These are phyloP conservation scores for Cladosporium phlei DNA, from an alignment of 2,329 filamentous ascomycete species.

Conservation along the genomic window DNA sequence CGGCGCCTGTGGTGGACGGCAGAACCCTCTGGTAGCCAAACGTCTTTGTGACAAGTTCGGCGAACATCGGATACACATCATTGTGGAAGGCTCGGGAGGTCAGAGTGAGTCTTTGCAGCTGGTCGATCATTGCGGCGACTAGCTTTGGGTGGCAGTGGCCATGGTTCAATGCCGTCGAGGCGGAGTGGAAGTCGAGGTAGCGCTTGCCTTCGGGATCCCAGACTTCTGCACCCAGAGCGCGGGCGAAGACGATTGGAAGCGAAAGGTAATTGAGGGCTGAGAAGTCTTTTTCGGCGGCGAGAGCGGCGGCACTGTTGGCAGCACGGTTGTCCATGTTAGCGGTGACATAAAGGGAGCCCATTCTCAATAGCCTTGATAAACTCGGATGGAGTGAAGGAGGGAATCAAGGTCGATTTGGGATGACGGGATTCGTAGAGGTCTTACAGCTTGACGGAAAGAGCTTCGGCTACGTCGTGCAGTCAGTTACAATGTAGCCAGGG, in stretches of 20 bases:
- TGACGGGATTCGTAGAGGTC: not conserved
- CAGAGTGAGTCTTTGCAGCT: conserved; percentile 82
- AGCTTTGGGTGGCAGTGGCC: conserved; percentile 96
- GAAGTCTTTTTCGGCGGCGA: conserved; percentile 72
- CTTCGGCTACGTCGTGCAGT: no score
- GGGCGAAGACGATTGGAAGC: conserved; percentile 85
- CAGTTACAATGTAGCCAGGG: no score
- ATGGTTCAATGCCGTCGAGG: conserved; percentile 96
- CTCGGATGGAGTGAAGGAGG: not conserved
- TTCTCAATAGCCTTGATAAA: not conserved
- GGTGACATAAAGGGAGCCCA: not conserved
- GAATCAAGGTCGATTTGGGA: not conserved
- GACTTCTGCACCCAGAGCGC: conserved; percentile 77
- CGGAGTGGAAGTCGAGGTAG: conserved; percentile 96
- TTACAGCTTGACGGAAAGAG: no score
- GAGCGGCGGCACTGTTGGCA: conserved; percentile 48
- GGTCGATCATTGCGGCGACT: conserved; percentile 81
- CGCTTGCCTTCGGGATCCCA: conserved; percentile 94
- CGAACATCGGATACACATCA: conserved; percentile 94
- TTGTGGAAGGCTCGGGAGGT: conserved; percentile 96
- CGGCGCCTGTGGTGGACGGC: conserved; percentile 96
- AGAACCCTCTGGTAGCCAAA: conserved; percentile 97
- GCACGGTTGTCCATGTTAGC: not conserved
- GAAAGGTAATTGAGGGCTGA: conserved; percentile 99
- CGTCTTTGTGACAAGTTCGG: conserved; percentile 79